Base-by-base conservation (phyloP, 2,329 filamentous ascomycete genomes). In the Hypoxylon rubiginosum region DNA sequence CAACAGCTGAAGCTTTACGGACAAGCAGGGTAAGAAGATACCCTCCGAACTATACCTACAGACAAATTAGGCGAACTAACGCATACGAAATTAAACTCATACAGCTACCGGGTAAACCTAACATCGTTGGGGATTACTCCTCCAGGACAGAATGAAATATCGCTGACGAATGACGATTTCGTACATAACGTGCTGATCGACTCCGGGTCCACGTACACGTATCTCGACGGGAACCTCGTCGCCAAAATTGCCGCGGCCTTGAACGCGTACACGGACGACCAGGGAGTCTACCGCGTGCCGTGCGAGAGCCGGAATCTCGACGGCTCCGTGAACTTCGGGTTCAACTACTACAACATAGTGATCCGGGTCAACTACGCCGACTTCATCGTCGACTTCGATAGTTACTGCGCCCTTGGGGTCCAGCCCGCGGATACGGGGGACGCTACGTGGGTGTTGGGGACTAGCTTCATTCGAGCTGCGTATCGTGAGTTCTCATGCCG, bases 141-240 rank as follows among this genome's bases (percentile, higher is more conserved):
- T 39, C 77, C 78, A 0, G 69, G 67, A 8, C 63, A 74, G 9
- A 43, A 58, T 4, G 64, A 73, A 15, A 69, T 70, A 10, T 69
- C 68, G n/a, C 73, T 76, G 52, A 79, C 77, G 5, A 58, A 53
- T 9, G 66, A 62, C 43, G 58, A 72, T 30, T 82, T 80, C 59
- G 79, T 79, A 24, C 74, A 81, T 17, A 79, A 82, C 36, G 84
- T 83, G 43, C 79, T 88, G n/a, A 81, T 90, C 28, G 88, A 90
- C 75, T 87, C 86, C 3, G 90, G 90, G 32, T 89, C 86, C 32
- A 90, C 86, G 15, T 81, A 90, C 64, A 89, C 85, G 56, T 89
- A 90, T 71, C 82, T 91, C 3, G 88, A 89, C 8, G 82, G 87
- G 66, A 78, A 83, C 50, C 77, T 91, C 39, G 83, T 85, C 15